phyloP scores from a whole-genome alignment of 2,329 filamentous ascomycete species.

The Neofusicoccum laricinum region DNA sequence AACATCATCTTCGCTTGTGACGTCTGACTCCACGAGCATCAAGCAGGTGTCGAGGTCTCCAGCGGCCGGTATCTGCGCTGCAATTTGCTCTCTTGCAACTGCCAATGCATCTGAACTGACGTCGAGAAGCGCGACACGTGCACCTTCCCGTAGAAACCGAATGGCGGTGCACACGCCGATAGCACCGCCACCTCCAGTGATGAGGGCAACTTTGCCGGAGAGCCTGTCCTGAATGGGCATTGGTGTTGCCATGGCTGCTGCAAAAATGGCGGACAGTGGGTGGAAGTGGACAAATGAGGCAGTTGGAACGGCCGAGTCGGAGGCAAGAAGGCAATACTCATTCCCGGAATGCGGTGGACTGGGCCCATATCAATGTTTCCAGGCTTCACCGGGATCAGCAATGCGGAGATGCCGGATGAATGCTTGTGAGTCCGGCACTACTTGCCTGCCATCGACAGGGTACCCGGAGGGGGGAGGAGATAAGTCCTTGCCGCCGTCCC shows the following conservation, averaged over 20 bases:
- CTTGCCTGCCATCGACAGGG: neutral
- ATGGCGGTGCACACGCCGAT: conserved; percentile 35
- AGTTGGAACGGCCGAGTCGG: neutral
- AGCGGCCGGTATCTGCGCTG: conserved; percentile 19
- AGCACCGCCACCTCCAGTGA: conserved; percentile 33
- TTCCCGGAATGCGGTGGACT: neutral
- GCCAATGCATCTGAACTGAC: conserved; percentile 29
- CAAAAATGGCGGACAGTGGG: neutral
- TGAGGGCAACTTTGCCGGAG: conserved; percentile 30
- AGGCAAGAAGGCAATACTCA: neutral
- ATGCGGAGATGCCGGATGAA: neutral
- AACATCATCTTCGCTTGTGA: conserved; percentile 33
- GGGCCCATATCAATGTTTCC: neutral
- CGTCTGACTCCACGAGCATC: conserved; percentile 31
- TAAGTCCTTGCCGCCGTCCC: neutral
- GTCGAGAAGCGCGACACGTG: conserved; percentile 37
- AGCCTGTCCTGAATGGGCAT: conserved; percentile 29
- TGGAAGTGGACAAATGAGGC: neutral
- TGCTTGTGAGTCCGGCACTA: neutral
- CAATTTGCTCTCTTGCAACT: conserved; percentile 22
- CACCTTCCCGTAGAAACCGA: conserved; percentile 36
- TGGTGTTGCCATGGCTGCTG: conserved; percentile 16
- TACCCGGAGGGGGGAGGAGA: too few relatives aligned
- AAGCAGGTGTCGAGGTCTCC: conserved; percentile 21
- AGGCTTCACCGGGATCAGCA: neutral